These are phyloP conservation scores for Psilocybe cyanescens DNA, from an alignment of 768 basidiomycete species.

Conservation along the genomic window DNA sequence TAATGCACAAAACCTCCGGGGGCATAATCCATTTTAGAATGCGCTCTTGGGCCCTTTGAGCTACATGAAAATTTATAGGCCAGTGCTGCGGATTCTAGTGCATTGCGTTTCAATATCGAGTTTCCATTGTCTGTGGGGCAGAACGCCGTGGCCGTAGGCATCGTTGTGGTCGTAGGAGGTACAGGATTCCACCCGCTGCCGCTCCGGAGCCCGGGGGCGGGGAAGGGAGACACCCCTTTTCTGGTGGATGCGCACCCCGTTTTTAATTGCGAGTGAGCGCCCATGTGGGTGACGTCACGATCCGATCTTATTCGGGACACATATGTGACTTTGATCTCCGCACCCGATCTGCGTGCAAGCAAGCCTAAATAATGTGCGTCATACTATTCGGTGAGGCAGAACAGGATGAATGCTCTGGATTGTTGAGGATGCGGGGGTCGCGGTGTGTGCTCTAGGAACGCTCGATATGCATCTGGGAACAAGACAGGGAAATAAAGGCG, in stretches of 20 bases:
- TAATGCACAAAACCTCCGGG: background rate
- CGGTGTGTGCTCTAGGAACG: background rate
- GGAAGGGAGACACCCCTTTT: background rate
- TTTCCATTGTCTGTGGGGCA: too few species aligned
- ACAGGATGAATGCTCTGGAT: constrained; percentile 1
- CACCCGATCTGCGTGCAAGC: constrained; percentile 7
- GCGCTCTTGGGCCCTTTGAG: background rate
- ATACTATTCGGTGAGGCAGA: background rate
- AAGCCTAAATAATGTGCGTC: constrained; percentile 10
- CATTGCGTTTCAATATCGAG: background rate
- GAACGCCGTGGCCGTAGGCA: too few species aligned
- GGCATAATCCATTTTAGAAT: background rate
- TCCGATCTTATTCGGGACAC: constrained; percentile 14
- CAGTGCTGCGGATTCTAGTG: background rate
- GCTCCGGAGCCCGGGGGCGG: background rate
- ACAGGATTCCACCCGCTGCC: background rate
- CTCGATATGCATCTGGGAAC: background rate
- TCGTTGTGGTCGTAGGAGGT: too few species aligned
- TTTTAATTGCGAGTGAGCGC: constrained; percentile 18
- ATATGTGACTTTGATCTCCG: constrained; percentile 10
- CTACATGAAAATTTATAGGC: background rate
- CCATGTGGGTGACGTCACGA: constrained; percentile 20
- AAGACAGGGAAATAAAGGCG: background rate
- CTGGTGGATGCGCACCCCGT: constrained; percentile 5
- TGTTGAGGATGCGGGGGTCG: background rate